These are phyloP conservation scores for Solanum infundibuliforme DNA, from an alignment of 257 asterid species.

Conservation along the genomic window DNA sequence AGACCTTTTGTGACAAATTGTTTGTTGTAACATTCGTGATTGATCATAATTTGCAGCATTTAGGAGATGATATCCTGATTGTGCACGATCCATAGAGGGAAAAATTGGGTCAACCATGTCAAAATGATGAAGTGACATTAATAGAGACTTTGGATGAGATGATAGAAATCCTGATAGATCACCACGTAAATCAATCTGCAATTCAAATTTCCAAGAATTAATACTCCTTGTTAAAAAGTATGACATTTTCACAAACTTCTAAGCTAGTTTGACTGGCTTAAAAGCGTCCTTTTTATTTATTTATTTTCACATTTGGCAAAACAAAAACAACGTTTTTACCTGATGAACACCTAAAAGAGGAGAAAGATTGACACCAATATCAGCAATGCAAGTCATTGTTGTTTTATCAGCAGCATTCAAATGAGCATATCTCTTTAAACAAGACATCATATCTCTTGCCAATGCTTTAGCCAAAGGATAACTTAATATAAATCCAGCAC, in stretches of 20 bases:
- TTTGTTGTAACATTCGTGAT: constrained; percentile 48
- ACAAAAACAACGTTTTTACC: constrained; percentile 10
- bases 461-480: constrained; percentile 46
- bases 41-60: constrained; percentile 37
- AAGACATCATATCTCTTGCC: constrained; percentile 29
- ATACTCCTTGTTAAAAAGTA: background rate
- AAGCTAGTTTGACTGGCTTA: background rate
- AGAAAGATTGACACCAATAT: constrained; percentile 47
- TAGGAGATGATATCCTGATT: constrained; percentile 45
- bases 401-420: constrained; percentile 39
- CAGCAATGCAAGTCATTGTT: constrained; percentile 41
- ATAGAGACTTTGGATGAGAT: constrained; percentile 32
- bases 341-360: constrained; percentile 51
- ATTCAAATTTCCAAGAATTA: background rate
- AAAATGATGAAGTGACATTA: constrained; percentile 52
- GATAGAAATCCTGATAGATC: constrained; percentile 47
- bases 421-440: constrained; percentile 31
- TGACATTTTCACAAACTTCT: background rate
- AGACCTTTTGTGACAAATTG: constrained; percentile 27
- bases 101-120: constrained; percentile 42
- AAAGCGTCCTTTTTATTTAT: rapidly evolving
- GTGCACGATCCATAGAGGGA: constrained; percentile 28
- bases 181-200: constrained; percentile 45
- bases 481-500: constrained; percentile 58
- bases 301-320: too few species aligned